phyloP scores from a whole-genome alignment of 371 early-diverging fungal species.

The Zychaea mexicana region DNA sequence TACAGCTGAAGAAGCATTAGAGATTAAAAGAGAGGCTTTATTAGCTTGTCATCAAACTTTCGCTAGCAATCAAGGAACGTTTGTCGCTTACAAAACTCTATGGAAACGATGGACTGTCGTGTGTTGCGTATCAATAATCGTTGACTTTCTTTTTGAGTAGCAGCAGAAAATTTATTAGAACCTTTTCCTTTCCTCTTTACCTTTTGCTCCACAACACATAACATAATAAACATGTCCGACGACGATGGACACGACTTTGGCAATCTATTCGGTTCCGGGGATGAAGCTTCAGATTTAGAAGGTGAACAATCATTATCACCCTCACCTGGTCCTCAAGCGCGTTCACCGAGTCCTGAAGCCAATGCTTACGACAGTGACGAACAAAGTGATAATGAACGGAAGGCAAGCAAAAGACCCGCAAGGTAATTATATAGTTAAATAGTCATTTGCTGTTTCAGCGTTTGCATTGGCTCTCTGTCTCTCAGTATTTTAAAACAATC shows the following conservation, averaged over 20 bases:
- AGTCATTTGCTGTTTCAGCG: background rate
- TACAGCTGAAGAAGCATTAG: too few species aligned
- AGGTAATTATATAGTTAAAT: background rate
- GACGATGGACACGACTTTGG: slow-evolving; percentile 36
- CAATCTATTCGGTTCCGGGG: slow-evolving; percentile 53
- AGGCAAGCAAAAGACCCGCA: slow-evolving; percentile 8
- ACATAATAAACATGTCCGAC: slow-evolving; percentile 25
- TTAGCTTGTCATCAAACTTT: too few species aligned
- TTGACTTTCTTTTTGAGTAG: too few species aligned
- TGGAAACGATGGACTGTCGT: too few species aligned
- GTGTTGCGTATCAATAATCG: too few species aligned
- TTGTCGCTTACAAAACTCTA: too few species aligned
- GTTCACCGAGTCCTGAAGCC: background rate
- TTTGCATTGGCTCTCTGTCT: too few species aligned
- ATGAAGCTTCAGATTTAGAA: slow-evolving; percentile 50
- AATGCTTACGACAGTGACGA: slow-evolving; percentile 21
- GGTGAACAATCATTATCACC: slow-evolving; percentile 6
- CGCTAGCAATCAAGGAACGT: too few species aligned
- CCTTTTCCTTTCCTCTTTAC: background rate
- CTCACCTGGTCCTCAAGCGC: background rate
- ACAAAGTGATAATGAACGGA: slow-evolving; percentile 9
- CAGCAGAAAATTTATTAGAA: background rate
- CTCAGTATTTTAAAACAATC: too few species aligned
- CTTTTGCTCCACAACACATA: too few species aligned
- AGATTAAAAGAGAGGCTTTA: too few species aligned